These are phyloP conservation scores for Sugiyamaella qingdaonensis DNA, from an alignment of 805 yeast genomes.

Conservation along the genomic window DNA sequence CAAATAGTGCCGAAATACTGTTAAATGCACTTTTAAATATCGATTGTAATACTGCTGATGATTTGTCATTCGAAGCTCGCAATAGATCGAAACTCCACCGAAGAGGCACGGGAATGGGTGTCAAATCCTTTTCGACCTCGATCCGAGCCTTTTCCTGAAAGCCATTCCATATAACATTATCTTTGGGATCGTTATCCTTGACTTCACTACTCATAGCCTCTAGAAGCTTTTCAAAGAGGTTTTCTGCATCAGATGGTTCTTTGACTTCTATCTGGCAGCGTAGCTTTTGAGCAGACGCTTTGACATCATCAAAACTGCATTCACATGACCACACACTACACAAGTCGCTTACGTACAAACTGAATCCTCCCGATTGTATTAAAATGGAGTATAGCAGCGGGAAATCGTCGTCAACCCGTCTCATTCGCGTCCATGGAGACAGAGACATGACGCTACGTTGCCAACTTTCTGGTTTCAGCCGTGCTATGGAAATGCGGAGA, in stretches of 20 bases:
- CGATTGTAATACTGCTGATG: background rate
- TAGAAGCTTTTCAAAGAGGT: background rate
- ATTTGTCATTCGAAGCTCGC: background rate
- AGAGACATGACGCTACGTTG: background rate
- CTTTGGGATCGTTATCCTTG: background rate
- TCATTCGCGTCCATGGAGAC: background rate
- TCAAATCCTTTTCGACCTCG: conserved; percentile 3
- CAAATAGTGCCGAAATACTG: conserved; percentile 2
- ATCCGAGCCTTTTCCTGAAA: background rate
- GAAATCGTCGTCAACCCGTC: background rate
- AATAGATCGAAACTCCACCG: conserved; percentile 9
- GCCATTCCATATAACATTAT: background rate
- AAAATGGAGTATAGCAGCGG: background rate
- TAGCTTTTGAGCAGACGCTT: background rate
- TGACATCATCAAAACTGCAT: background rate
- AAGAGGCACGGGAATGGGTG: conserved; percentile 12
- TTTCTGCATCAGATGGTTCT: background rate
- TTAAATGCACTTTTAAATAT: conserved; percentile 1
- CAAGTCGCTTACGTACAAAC: conserved; percentile 2
- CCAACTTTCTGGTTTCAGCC: too few species aligned
- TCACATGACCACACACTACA: background rate
- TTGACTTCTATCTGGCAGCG: background rate
- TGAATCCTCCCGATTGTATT: background rate
- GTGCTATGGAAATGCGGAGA: too few species aligned
- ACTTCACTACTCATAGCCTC: background rate